Evolutionary conservation across 2,329 filamentous ascomycete species (phyloP).

Genomic region (Trichoderma asperellum): DNA sequence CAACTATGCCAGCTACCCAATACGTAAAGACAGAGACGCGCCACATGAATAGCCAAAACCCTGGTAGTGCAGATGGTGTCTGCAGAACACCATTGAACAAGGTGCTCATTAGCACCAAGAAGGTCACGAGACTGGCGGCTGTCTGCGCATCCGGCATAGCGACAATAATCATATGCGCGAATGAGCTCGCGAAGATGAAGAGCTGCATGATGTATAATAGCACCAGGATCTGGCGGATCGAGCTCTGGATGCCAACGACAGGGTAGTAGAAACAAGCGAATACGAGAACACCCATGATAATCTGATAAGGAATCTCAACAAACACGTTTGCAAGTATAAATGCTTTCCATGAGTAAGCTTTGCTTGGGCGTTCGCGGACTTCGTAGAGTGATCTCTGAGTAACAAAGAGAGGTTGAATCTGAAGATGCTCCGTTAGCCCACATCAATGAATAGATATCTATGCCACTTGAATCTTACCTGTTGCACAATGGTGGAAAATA

Average conservation of each 20-base stretch:
- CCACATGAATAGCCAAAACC: constrained; percentile 80
- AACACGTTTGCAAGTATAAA: constrained; percentile 74
- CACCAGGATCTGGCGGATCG: constrained; percentile 65
- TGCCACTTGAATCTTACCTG: constrained; percentile 45
- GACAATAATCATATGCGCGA: constrained; percentile 74
- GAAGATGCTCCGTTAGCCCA: constrained; percentile 14
- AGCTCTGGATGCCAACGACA: constrained; percentile 53
- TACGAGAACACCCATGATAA: constrained; percentile 64
- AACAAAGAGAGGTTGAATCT: constrained; percentile 77
- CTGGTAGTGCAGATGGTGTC: constrained; percentile 59
- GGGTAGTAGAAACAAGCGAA: constrained; percentile 72
- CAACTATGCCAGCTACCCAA: constrained; percentile 68
- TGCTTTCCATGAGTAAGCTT: constrained; percentile 74
- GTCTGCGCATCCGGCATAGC: constrained; percentile 71
- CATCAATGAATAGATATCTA: constrained; percentile 41
- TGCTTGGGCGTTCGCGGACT: constrained; percentile 73
- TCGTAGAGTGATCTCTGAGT: constrained; percentile 76
- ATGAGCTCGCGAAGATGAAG: constrained; percentile 72
- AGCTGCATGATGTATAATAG: constrained; percentile 68
- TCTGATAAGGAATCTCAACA: constrained; percentile 74
- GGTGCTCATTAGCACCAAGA: constrained; percentile 62
- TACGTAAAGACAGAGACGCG: constrained; percentile 67
- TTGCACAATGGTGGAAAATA: constrained; percentile 71
- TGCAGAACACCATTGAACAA: constrained; percentile 70
- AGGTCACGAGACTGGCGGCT: constrained; percentile 64